Evolutionary conservation across 2,329 filamentous ascomycete species (phyloP).

Genomic region (Fusarium chaquense): DNA sequence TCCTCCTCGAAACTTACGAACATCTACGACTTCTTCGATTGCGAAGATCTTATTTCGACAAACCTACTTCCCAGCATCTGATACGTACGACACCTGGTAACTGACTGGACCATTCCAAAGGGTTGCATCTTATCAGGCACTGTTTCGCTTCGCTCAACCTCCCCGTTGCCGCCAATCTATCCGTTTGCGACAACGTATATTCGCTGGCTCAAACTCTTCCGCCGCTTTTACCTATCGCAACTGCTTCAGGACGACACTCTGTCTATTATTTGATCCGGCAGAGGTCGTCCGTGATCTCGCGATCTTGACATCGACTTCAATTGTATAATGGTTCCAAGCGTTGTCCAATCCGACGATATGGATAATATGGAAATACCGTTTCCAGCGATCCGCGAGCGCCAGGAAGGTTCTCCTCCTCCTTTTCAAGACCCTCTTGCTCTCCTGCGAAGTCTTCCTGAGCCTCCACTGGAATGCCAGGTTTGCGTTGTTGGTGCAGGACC

Average conservation of each 20-base stretch:
- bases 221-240: constrained; percentile 23
- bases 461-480: constrained; percentile 60
- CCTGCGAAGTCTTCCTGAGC: constrained; percentile 61
- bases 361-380: constrained; percentile 45
- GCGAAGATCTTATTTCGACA: constrained; percentile 24
- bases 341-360: constrained; percentile 50
- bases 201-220: constrained; percentile 8
- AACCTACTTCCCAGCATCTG: constrained; percentile 24
- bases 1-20: constrained; percentile 14
- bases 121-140: constrained; percentile 32
- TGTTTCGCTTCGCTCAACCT: constrained; percentile 29
- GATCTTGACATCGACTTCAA: constrained; percentile 20
- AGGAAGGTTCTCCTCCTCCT: constrained; percentile 50
- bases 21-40: constrained; percentile 14
- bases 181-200: constrained; percentile 20
- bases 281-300: constrained; percentile 49
- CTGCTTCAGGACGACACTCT: constrained; percentile 45
- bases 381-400: constrained; percentile 43
- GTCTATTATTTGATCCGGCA: constrained; percentile 38
- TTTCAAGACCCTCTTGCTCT: constrained; percentile 61
- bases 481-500: constrained; percentile 68
- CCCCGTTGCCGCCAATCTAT: constrained; percentile 28
- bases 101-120: constrained; percentile 36
- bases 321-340: constrained; percentile 50
- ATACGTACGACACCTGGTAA: constrained; percentile 39